A percentile compares a stretch with the other conserved stretches of the same genome.
Evolutionary conservation across 2,329 filamentous ascomycete genomes (phyloP).

Genomic region (Trichoderma sp.): DNA sequence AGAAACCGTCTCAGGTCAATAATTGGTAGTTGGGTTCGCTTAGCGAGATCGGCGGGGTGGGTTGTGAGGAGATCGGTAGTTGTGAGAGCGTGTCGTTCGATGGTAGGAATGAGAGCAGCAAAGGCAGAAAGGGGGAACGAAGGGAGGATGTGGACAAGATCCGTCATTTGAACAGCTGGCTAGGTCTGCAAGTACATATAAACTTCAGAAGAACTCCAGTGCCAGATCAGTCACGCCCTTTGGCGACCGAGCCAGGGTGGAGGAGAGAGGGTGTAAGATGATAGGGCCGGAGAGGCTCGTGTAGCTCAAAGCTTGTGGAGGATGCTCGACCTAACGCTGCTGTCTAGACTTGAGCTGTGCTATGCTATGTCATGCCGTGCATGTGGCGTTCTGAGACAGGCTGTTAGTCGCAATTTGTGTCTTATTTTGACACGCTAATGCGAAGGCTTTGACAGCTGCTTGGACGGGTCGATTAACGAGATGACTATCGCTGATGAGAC

Average conservation of each 20-base stretch:
- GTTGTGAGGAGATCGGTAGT: conserved; percentile 84
- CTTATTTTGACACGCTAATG: conserved; percentile 8
- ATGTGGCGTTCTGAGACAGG: conserved; percentile 17
- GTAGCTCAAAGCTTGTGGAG: background rate
- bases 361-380: conserved; percentile 1
- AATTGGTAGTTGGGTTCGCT: conserved; percentile 78
- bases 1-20: conserved; percentile 76
- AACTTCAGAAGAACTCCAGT: background rate
- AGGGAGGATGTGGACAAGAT: conserved; percentile 81
- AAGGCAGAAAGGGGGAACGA: conserved; percentile 72
- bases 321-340: background rate
- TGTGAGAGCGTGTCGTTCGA: conserved; percentile 77
- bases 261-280: conserved; percentile 23
- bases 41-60: conserved; percentile 79
- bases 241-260: background rate
- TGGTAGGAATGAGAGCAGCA: conserved; percentile 71
- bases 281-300: conserved; percentile 14
- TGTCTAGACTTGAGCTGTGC: background rate
- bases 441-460: background rate
- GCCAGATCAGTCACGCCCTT: background rate
- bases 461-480: conserved; percentile 11
- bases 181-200: background rate
- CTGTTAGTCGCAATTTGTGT: background rate
- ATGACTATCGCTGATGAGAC: background rate
- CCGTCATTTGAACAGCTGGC: conserved; percentile 64